A percentile compares a stretch with the other conserved stretches of the same genome.
These are phyloP conservation scores for Fusarium duplospermum DNA, from an alignment of 2,329 filamentous ascomycete species.

Conservation along the genomic window DNA sequence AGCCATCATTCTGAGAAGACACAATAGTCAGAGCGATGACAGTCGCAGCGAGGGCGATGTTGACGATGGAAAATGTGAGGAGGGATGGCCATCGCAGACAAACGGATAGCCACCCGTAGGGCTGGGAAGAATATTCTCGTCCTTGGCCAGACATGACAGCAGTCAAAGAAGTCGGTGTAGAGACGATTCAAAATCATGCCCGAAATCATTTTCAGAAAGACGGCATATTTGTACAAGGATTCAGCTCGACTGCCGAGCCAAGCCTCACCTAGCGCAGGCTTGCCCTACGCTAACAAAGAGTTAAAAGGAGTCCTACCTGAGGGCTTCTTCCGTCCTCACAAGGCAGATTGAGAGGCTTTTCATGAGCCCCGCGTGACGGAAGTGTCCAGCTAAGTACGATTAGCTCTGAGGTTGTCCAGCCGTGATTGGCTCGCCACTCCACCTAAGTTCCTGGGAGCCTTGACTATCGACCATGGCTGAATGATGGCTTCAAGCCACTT, in stretches of 20 bases:
- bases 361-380: not conserved
- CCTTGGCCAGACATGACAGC: constrained; percentile 1
- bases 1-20: constrained; percentile 15
- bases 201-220: not conserved
- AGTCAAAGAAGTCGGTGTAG: not conserved
- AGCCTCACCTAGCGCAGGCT: not conserved
- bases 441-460: not conserved
- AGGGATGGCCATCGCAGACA: constrained; percentile 22
- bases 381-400: not conserved
- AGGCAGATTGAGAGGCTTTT: not conserved
- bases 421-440: not conserved
- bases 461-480: not conserved
- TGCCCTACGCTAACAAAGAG: not conserved
- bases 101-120: constrained; percentile 22
- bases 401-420: not conserved
- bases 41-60: constrained; percentile 9
- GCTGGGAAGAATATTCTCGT: not conserved
- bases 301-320: not conserved
- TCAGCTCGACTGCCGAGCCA: not conserved
- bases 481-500: constrained; percentile 7
- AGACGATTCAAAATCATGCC: not conserved
- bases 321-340: not conserved
- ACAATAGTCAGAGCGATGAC: constrained; percentile 11
- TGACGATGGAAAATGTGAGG: constrained; percentile 5
- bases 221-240: not conserved